Evolutionary conservation across 176 grass and related monocot species (phyloP), one percentile per base, ranked within the genome.

Genomic region (Microstegium vimineum): DNA sequence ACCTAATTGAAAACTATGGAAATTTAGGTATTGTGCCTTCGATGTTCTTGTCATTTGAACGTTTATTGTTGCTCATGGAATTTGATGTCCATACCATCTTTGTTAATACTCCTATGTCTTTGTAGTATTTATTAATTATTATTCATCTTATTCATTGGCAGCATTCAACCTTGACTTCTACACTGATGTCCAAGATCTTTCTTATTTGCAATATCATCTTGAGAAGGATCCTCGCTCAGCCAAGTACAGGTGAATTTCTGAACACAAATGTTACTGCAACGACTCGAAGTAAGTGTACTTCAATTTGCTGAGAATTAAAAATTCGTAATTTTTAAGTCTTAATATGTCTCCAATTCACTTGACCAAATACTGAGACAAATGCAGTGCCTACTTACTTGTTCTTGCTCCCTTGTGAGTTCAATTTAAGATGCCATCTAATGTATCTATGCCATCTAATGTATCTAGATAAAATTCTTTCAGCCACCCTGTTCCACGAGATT

Each of bases 161-260:
- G 92, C 92, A 71, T 95, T 90, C 85, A 98, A 98, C 68, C 91
- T 98, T 81, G 90, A 93, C 22, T 98, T 90, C 85, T 98, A 98
- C 71, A 98, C 89, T 36, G 95, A 98, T 88, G 95, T 95, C 63
- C 84, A 98, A 82, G 95, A 98, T 84, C 77, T 95, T 35, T 95
- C 90, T 34, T 95, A 95, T 83, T 74, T 95, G 73, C 92, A 98
- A 68, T 12, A 86, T 8, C 84, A 95, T 83, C 92, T 98, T 86
- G 90, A 88, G 86, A 82, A 98, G 77, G 95, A 95, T 87, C 95
- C 95, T 84, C 87, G 82, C 75, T 95, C 95, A 73, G 87, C 90
- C 46, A 95, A 95, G 73, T 95, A 95, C 92, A 87, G 95, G 95
- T 95, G 38, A 37, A 34, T 81, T 46, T 72, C 6, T 5, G 11